phyloP scores from a whole-genome alignment of 495 filamentous ascomycete genomes.

The Penicillium crystallinum region DNA sequence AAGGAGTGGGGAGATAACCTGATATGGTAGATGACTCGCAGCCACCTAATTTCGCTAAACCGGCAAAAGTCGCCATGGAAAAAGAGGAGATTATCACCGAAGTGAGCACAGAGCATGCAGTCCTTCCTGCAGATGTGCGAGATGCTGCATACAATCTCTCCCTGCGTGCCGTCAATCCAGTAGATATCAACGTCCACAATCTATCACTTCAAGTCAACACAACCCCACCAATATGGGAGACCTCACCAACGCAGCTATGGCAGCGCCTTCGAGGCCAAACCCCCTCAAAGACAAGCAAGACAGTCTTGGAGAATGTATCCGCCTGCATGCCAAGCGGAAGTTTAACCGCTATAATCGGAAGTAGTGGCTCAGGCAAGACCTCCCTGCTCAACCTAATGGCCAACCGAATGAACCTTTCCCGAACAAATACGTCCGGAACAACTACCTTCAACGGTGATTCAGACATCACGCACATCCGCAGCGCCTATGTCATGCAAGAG shows the following conservation, averaged over 20 bases:
- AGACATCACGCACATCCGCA: conserved; percentile 48
- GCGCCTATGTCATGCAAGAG: conserved; percentile 74
- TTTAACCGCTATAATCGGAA: conserved; percentile 67
- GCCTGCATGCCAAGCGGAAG: conserved; percentile 55
- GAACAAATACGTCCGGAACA: conserved; percentile 47
- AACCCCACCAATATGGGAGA: conserved; percentile 38
- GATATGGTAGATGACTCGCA: background rate
- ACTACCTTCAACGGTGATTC: conserved; percentile 53
- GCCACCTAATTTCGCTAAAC: background rate
- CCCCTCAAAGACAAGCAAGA: conserved; percentile 13
- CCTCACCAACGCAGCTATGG: conserved; percentile 21
- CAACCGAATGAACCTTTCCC: conserved; percentile 52
- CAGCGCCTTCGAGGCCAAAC: conserved; percentile 21
- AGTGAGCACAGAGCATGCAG: conserved; percentile 6
- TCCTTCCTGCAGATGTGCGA: conserved; percentile 3
- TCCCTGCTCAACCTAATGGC: conserved; percentile 66
- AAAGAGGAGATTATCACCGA: conserved; percentile 16
- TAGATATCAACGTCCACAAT: conserved; percentile 51
- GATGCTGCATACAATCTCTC: conserved; percentile 38
- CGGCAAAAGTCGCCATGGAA: conserved; percentile 10
- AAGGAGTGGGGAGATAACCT: background rate
- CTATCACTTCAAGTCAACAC: conserved; percentile 52
- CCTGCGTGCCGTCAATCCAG: conserved; percentile 55
- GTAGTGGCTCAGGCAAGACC: conserved; percentile 70
- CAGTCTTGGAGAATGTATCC: conserved; percentile 50